Evolutionary conservation across 2,329 filamentous ascomycete genomes (phyloP).

Genomic region (Madurella fahalii): DNA sequence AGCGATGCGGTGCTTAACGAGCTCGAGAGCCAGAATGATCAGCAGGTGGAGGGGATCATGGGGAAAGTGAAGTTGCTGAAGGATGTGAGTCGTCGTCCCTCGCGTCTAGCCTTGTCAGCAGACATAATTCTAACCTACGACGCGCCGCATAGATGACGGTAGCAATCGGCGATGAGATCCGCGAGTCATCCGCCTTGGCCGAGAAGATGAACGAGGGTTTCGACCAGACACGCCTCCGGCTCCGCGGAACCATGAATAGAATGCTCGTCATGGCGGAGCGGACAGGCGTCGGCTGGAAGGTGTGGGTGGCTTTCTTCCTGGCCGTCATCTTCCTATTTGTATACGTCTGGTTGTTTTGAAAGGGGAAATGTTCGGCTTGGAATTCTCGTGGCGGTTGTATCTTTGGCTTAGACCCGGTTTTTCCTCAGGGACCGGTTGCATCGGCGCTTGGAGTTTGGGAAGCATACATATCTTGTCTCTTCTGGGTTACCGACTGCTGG

Average conservation of each 20-base stretch:
- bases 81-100: conserved; percentile 56
- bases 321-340: conserved; percentile 78
- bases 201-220: conserved; percentile 97
- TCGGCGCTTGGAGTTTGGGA: conserved; percentile 15
- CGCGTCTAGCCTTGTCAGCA: neutral
- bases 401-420: neutral
- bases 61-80: conserved; percentile 88
- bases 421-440: neutral
- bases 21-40: conserved; percentile 92
- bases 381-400: neutral
- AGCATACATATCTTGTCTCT: conserved; percentile 8
- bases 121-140: conserved; percentile 3
- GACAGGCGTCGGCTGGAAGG: conserved; percentile 93
- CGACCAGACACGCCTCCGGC: conserved; percentile 73
- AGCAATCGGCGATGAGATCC: conserved; percentile 92
- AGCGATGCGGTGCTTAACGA: conserved; percentile 87
- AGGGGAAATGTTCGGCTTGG: neutral
- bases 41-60: conserved; percentile 82
- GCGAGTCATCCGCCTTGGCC: conserved; percentile 79
- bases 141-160: conserved; percentile 64
- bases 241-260: conserved; percentile 91
- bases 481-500: conserved; percentile 3
- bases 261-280: conserved; percentile 95
- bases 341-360: conserved; percentile 86
- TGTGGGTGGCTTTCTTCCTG: conserved; percentile 86